phyloP scores from a whole-genome alignment of 768 basidiomycete species.

The Amylocystis lapponica region DNA sequence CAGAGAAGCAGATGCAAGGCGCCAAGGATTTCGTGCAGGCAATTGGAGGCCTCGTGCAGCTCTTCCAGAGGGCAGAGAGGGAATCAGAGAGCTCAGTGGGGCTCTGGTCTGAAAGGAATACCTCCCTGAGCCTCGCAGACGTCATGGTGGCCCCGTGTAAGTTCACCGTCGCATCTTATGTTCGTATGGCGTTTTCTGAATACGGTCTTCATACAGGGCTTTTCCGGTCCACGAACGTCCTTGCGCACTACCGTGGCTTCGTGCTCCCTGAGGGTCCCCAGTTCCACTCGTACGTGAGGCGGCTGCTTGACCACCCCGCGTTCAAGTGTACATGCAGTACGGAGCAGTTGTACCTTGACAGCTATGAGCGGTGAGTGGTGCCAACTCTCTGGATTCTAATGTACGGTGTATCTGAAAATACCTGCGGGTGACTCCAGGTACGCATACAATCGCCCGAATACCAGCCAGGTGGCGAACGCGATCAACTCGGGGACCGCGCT shows the following conservation, averaged over 20 bases:
- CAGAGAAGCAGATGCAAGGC: slow-evolving; percentile 41
- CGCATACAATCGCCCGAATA: slow-evolving; percentile 72
- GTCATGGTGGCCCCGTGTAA: slow-evolving; percentile 73
- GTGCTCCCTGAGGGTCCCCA: slow-evolving; percentile 42
- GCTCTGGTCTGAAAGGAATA: slow-evolving; percentile 51
- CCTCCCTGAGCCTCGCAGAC: slow-evolving; percentile 53
- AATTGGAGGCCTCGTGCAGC: slow-evolving; percentile 42
- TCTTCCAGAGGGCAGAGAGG: slow-evolving; percentile 47
- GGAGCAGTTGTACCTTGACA: slow-evolving; percentile 60
- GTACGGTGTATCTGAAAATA: not conserved
- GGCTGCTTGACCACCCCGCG: slow-evolving; percentile 53
- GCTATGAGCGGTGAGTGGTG: slow-evolving; percentile 55
- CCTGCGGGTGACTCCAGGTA: slow-evolving; percentile 38
- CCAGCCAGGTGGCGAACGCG: slow-evolving; percentile 69
- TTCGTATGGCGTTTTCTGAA: slow-evolving; percentile 1
- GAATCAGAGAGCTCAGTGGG: slow-evolving; percentile 42
- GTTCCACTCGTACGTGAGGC: slow-evolving; percentile 46
- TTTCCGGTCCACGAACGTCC: slow-evolving; percentile 55
- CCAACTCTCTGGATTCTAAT: no score
- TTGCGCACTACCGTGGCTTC: slow-evolving; percentile 66
- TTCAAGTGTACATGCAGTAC: slow-evolving; percentile 68
- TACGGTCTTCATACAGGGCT: slow-evolving; percentile 46
- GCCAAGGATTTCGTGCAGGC: slow-evolving; percentile 51
- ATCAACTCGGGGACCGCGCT: slow-evolving; percentile 62
- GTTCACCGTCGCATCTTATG: slow-evolving; percentile 19